phyloP scores from a whole-genome alignment of 768 basidiomycete genomes.

The Crucibulum laeve region DNA sequence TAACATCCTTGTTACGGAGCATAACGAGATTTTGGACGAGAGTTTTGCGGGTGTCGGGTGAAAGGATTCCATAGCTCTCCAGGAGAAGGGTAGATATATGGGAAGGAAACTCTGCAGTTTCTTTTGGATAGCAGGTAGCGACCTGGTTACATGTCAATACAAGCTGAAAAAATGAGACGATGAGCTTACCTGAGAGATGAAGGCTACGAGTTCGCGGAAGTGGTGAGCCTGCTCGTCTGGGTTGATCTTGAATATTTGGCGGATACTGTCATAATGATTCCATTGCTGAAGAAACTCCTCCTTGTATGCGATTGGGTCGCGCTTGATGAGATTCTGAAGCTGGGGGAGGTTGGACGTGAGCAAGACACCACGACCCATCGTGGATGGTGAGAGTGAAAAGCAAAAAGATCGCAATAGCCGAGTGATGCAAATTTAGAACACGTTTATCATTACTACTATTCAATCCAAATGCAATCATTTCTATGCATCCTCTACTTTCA shows the following conservation, averaged over 20 bases:
- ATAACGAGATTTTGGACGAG: conserved; percentile 91
- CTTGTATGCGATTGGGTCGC: conserved; percentile 84
- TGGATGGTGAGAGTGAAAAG: not conserved
- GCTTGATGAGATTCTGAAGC: conserved; percentile 94
- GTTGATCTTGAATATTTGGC: conserved; percentile 78
- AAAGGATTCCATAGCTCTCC: conserved; percentile 69
- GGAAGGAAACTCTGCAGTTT: conserved; percentile 81
- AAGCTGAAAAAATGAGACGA: not conserved
- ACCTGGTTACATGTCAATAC: conserved; percentile 39
- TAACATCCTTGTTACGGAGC: conserved; percentile 89
- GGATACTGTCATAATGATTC: conserved; percentile 87
- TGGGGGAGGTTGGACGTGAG: conserved; percentile 90
- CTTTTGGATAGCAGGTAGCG: conserved; percentile 89
- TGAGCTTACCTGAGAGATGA: conserved; percentile 76
- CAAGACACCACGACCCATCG: conserved; percentile 61
- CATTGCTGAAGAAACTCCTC: conserved; percentile 97
- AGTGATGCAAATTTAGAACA: no score
- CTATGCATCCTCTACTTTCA: no score
- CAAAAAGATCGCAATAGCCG: no score
- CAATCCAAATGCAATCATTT: no score
- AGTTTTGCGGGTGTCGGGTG: conserved; percentile 78
- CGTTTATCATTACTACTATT: no score
- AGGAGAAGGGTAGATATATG: conserved; percentile 78
- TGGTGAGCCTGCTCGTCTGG: conserved; percentile 83
- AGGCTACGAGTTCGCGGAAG: conserved; percentile 84